Evolutionary conservation across 1,284 basidiomycete genomes (phyloP).

Genomic region (Tilletia setariae): DNA sequence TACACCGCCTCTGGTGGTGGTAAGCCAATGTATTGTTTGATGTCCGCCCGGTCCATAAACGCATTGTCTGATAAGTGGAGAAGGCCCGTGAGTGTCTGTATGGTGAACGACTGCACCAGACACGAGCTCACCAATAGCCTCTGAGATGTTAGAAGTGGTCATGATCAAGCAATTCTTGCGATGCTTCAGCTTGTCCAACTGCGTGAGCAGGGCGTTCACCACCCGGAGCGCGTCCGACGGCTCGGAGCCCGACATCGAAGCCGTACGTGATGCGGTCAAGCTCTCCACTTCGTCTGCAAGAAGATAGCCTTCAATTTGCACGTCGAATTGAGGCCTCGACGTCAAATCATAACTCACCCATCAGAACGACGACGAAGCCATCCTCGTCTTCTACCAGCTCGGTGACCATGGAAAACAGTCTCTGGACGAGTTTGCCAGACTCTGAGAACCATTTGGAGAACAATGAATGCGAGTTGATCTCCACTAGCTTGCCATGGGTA

Average conservation of each 20-base stretch:
- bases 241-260: slow-evolving; percentile 89
- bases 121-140: slow-evolving; percentile 74
- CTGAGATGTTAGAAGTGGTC: slow-evolving; percentile 91
- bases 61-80: slow-evolving; percentile 68
- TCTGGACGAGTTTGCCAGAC: slow-evolving; percentile 94
- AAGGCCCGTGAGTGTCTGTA: neutral
- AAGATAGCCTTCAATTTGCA: neutral
- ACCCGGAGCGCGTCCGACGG: slow-evolving; percentile 93
- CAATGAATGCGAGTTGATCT: slow-evolving; percentile 69
- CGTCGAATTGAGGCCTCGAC: neutral
- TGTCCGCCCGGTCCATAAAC: slow-evolving; percentile 94
- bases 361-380: slow-evolving; percentile 87
- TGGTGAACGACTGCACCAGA: neutral
- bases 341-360: slow-evolving; percentile 58
- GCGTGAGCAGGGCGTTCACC: slow-evolving; percentile 93
- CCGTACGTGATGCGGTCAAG: slow-evolving; percentile 84
- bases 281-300: slow-evolving; percentile 80
- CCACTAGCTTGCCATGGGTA: slow-evolving; percentile 77
- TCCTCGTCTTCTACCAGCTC: slow-evolving; percentile 84
- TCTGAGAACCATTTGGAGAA: slow-evolving; percentile 73
- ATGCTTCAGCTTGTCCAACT: slow-evolving; percentile 90
- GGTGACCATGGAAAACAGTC: slow-evolving; percentile 80
- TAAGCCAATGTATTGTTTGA: slow-evolving; percentile 87
- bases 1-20: slow-evolving; percentile 87
- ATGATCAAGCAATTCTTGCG: slow-evolving; percentile 91